Conservation (phyloP, 2,329 filamentous ascomycete species). For the Colletotrichum graminicola region DNA sequence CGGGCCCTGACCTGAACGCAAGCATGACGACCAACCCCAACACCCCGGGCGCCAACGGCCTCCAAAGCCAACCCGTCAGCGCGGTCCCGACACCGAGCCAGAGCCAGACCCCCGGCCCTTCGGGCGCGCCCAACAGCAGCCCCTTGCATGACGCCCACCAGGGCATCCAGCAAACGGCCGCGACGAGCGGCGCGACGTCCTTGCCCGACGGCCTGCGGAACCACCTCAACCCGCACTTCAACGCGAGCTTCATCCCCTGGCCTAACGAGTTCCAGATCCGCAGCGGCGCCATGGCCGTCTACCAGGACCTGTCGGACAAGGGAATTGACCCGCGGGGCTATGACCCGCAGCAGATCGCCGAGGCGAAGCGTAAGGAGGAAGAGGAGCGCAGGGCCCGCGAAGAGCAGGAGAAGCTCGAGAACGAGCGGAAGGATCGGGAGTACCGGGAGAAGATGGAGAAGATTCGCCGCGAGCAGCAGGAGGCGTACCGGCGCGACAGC, state of each 20-base stretch:
- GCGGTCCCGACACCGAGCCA: constrained; percentile 45
- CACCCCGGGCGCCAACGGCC: constrained; percentile 35
- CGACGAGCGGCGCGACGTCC: constrained; percentile 51
- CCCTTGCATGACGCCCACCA: constrained; percentile 46
- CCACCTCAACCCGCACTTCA: constrained; percentile 67
- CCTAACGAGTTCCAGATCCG: constrained; percentile 78
- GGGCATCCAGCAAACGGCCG: constrained; percentile 50
- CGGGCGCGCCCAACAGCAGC: constrained; percentile 31
- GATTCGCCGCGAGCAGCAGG: constrained; percentile 56
- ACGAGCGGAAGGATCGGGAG: constrained; percentile 58
- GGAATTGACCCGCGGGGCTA: constrained; percentile 72
- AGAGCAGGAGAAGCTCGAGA: constrained; percentile 55
- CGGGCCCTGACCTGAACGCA: constrained; percentile 38
- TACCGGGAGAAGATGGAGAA: constrained; percentile 57
- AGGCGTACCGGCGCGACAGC: constrained; percentile 48
- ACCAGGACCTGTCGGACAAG: constrained; percentile 71
- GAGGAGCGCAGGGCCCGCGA: constrained; percentile 56
- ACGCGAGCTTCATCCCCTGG: constrained; percentile 80
- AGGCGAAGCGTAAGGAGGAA: constrained; percentile 63
- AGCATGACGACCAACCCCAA: constrained; percentile 34
- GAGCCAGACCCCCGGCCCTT: constrained; percentile 43
- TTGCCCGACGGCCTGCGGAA: constrained; percentile 63
- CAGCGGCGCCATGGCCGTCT: constrained; percentile 73
- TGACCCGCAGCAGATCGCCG: constrained; percentile 68
- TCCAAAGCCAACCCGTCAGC: constrained; percentile 43